Evolutionary conservation across 2,329 filamentous ascomycete genomes (phyloP), one percentile per base, ranked within the genome.

Genomic region (Colletotrichum lupini): DNA sequence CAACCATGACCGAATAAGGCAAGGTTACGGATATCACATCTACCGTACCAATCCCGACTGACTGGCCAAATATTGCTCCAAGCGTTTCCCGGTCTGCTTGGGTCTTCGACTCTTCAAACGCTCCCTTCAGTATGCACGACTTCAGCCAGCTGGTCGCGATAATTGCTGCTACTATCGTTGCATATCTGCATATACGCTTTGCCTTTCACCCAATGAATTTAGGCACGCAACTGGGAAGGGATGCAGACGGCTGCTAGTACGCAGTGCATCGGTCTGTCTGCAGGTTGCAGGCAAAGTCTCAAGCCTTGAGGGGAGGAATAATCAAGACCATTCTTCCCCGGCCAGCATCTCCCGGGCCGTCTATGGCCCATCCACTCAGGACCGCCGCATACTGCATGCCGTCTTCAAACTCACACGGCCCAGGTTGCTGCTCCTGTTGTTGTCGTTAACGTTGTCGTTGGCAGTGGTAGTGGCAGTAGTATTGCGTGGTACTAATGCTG

Each of bases 201-300:
- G 2, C 26, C 28, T 52, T 60, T 55, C 70, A 53, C 46, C 24
- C 61, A 64, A 53, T 72, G 63, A 14, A 67, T 53, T 59, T 67
- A 52, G 71, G 60, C 67, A 75, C 72, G 59, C 67, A 59, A 72
- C 67, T 56, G 49, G 53, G 64, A 53, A 53, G 28, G 19, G 60
- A 32, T 24, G n/a, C n/a, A 53, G 16, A 22, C 11, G 24, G 26
- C 28, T 30, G 49, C 42, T 28, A 42, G 37, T 42, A 14, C 26
- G 46, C 35, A 28, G 46, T 49, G 42, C 42, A 26, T 42, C 46
- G n/a, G 61, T 26, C 67, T 53, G 8, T 62, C 57, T 72, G 46
- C 32, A 72, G 66, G 58, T 30, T 72, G 46, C 59, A 56, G n/a
- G 49, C 52, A 42, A 58, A 56, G 57, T 56, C 56, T 55, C 68